A percentile compares a stretch with the other conserved stretches of the same genome.
These are phyloP conservation scores for Geranium rotundifolium DNA, from an alignment of 345 rosid species.

Conservation along the genomic window DNA sequence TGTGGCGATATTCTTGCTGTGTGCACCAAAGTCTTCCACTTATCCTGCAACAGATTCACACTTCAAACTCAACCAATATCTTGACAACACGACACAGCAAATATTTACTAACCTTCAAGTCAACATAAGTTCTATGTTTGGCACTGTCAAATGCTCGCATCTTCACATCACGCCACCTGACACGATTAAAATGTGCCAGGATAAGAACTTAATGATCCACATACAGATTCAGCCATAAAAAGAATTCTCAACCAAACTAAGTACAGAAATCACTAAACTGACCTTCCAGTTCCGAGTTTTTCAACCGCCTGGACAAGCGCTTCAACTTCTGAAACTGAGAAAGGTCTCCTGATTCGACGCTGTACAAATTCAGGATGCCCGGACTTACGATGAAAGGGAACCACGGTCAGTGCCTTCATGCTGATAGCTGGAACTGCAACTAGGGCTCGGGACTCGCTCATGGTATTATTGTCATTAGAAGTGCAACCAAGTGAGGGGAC, in stretches of 20 bases:
- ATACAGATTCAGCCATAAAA: neutral
- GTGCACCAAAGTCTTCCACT: constrained; percentile 98
- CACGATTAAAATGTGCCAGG: neutral
- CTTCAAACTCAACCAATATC: neutral
- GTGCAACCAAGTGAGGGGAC: constrained; percentile 29
- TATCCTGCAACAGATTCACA: constrained; percentile 44
- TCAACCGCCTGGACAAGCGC: constrained; percentile 88
- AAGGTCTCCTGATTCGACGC: constrained; percentile 95
- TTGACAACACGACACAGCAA: neutral
- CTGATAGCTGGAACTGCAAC: constrained; percentile 44
- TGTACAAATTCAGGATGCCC: constrained; percentile 67
- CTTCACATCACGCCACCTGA: constrained; percentile 89
- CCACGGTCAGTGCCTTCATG: constrained; percentile 47
- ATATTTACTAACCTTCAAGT: constrained; percentile 48
- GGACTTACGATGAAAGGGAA: constrained; percentile 52
- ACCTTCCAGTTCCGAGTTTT: constrained; percentile 96
- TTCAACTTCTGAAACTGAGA: constrained; percentile 93
- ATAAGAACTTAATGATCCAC: neutral
- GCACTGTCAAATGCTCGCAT: constrained; percentile 59
- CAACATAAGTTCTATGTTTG: constrained; percentile 71
- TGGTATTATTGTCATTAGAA: constrained; percentile 27
- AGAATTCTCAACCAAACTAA: neutral
- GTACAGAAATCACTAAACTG: neutral
- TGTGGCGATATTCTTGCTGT: constrained; percentile 84
- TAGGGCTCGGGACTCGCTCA: constrained; percentile 55